Conservation (phyloP, 2,329 filamentous ascomycete species). For the Blastomyces gilchristii region DNA sequence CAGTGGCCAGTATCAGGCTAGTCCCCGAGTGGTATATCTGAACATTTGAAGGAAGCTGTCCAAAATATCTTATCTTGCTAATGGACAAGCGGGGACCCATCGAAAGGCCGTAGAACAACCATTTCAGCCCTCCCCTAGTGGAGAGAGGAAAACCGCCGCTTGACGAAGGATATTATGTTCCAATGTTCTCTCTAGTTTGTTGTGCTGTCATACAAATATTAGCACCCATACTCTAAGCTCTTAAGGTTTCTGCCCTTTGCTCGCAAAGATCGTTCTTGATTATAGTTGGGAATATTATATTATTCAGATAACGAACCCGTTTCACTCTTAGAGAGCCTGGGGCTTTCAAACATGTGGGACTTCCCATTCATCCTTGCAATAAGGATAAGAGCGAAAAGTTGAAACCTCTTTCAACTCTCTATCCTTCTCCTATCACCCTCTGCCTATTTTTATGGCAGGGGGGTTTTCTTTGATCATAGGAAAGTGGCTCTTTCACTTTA, state of each 20-base stretch:
- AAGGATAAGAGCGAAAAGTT: neutral
- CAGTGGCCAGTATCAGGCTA: neutral
- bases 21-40: neutral
- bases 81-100: neutral
- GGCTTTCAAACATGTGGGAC: neutral
- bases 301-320: neutral
- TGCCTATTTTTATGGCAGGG: neutral
- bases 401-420: neutral
- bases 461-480: constrained; percentile 1
- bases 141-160: neutral
- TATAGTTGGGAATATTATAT: neutral
- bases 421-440: neutral
- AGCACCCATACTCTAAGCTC: neutral
- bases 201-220: constrained; percentile 5
- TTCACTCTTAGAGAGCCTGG: neutral
- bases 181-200: neutral
- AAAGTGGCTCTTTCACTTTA: neutral
- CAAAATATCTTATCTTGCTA: neutral
- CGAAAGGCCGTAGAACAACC: neutral
- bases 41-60: neutral
- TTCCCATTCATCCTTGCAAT: neutral
- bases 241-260: neutral
- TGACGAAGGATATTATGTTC: neutral
- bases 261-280: neutral
- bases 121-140: neutral